A percentile compares a stretch with the other conserved stretches of the same genome.
Evolutionary conservation across 2,329 filamentous ascomycete species (phyloP).

Genomic region (Myriangium duriaei): DNA sequence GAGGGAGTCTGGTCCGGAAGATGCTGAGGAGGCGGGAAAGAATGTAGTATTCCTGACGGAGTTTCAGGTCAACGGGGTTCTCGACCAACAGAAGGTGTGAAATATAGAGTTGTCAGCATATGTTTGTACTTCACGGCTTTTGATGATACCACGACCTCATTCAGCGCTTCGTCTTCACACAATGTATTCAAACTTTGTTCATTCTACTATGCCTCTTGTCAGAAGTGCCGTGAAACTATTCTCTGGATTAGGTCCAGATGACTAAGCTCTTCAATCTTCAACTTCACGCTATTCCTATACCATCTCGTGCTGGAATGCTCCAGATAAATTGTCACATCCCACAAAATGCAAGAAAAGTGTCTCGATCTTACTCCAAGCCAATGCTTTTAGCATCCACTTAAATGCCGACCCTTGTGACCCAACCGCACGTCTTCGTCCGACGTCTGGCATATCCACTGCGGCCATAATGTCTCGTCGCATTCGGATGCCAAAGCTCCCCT

Average conservation of each 20-base stretch:
- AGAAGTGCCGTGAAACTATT: too few relatives aligned
- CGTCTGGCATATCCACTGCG: neutral
- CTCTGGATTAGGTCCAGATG: too few relatives aligned
- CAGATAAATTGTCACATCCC: constrained; percentile 4
- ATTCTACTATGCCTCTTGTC: neutral
- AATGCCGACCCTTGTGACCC: neutral
- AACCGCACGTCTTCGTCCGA: neutral
- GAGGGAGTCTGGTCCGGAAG: neutral
- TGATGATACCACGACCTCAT: neutral
- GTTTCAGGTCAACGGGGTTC: too few relatives aligned
- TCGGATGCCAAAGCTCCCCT: neutral
- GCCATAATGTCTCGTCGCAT: constrained; percentile 2
- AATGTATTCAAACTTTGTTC: neutral
- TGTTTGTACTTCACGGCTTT: neutral
- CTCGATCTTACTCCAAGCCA: neutral
- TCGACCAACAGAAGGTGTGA: neutral
- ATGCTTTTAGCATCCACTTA: neutral
- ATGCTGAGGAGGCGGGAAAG: too few relatives aligned
- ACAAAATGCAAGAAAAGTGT: constrained; percentile 1
- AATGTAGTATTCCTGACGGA: neutral
- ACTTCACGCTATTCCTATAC: too few relatives aligned
- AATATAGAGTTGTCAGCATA: too few relatives aligned
- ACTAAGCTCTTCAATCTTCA: too few relatives aligned
- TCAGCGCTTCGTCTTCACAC: neutral
- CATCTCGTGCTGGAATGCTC: too few relatives aligned